Base-by-base conservation (phyloP, 2,329 filamentous ascomycete species). In the Fusarium veterinarium region DNA sequence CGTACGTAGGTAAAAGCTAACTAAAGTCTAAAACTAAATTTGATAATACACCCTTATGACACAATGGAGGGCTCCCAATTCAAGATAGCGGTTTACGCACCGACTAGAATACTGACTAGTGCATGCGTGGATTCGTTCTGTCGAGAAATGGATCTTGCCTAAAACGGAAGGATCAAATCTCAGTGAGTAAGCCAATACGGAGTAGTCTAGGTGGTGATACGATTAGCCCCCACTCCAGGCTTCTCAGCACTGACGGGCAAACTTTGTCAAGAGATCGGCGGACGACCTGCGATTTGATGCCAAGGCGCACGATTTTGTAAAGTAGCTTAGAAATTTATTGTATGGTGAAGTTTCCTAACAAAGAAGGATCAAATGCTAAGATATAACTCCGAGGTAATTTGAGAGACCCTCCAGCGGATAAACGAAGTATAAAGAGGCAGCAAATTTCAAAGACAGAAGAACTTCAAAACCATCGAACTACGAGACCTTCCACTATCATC, bases 401-500 rank as follows among this genome's bases (percentile, higher is more conserved):
- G 13, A 16, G 3, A 19, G 11, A 5, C 2, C 11, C 25, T n/a
- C 23, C 1, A 28, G 17, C 8, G 28, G 19, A n/a, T 1, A 8
- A 38, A 38, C 28, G 10, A n/a, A n/a, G 23, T 38, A 53, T 53
- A 53, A 53, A 52, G 33, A 8, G 3, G 23, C 48, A 12, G 19
- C 10, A 6, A 2, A 37, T 3, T 8, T 4, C 17, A 5, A 28
- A 20, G 19, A 6, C 23, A 37, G 4, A 37, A 7, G 1, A 14
- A 25, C 3, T 4, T 8, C 9, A 37, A 25, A 37, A 7, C 7
- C 23, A 17, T 17, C 33, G 2, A 14, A 52, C 23, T 16, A 13
- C 49, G 1, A 28, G 0, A 8, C 6, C 0, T 17, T 38, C 5
- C 2, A n/a, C 5, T 12, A 2, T 7, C 6, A 38, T 8, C 6